A percentile compares a stretch with the other conserved stretches of the same genome.
Conservation (phyloP, 371 early-diverging fungal genomes). For the Mortierella sp. region DNA sequence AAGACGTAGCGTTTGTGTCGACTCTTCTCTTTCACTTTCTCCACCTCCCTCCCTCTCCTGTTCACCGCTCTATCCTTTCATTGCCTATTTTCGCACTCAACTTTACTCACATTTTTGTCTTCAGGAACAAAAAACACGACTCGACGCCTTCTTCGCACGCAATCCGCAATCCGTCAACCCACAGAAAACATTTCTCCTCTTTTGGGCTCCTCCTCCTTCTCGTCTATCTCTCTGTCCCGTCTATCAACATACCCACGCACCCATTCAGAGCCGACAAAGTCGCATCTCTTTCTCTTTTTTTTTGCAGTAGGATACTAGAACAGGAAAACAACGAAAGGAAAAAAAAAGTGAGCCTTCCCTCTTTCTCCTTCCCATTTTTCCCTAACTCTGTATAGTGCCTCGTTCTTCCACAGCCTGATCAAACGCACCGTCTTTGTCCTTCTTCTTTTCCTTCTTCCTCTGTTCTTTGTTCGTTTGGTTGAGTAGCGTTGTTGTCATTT, state of each 20-base stretch:
- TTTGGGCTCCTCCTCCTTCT: background rate
- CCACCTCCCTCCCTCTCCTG: background rate
- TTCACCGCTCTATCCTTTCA: background rate
- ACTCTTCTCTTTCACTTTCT: background rate
- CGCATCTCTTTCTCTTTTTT: background rate
- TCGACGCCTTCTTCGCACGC: background rate
- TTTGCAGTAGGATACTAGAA: background rate
- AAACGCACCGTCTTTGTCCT: background rate
- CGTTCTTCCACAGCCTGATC: background rate
- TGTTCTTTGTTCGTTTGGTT: background rate
- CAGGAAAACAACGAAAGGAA: background rate
- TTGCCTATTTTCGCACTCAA: background rate
- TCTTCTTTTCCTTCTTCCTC: background rate
- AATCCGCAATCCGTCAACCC: background rate
- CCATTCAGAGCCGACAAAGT: background rate
- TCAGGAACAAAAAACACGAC: background rate
- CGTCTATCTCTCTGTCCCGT: background rate
- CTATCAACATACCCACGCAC: slow-evolving; percentile 5
- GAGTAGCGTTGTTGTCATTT: background rate
- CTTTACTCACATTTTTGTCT: background rate
- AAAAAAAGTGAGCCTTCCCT: background rate
- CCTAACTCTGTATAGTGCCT: background rate
- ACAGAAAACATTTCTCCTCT: background rate
- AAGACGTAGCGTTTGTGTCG: background rate
- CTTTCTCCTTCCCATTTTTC: background rate